Percentiles rank a stretch among this genome's conserved stretches.
Evolutionary conservation across 805 yeast species (phyloP).

Genomic region (Metahyphopichia silvanorum): DNA sequence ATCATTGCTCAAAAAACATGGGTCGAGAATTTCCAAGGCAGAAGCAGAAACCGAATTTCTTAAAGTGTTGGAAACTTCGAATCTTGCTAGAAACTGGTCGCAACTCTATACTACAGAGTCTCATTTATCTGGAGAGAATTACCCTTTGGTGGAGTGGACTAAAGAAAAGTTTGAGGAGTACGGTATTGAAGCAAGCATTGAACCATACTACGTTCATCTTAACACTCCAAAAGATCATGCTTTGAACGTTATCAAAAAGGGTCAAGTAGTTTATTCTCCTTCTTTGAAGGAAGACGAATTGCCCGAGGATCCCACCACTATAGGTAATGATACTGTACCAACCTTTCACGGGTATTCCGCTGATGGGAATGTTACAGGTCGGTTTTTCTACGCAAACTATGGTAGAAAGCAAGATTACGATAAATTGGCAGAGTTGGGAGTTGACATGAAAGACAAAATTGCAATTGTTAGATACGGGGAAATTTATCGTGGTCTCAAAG

Average conservation of each 20-base stretch:
- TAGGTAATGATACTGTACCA: slow-evolving; percentile 36
- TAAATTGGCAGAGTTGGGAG: slow-evolving; percentile 31
- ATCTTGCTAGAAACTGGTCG: slow-evolving; percentile 43
- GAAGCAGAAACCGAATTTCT: neutral
- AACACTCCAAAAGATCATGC: slow-evolving; percentile 49
- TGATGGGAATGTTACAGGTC: slow-evolving; percentile 55
- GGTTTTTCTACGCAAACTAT: slow-evolving; percentile 58
- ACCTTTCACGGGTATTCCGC: slow-evolving; percentile 66
- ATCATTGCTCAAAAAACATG: neutral
- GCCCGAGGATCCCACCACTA: slow-evolving; percentile 37
- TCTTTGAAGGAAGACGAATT: slow-evolving; percentile 48
- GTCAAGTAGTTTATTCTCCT: slow-evolving; percentile 42
- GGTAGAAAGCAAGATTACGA: slow-evolving; percentile 57
- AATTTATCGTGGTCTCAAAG: slow-evolving; percentile 54
- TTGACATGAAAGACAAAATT: slow-evolving; percentile 52
- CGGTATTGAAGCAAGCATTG: slow-evolving; percentile 50
- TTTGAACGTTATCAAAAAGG: slow-evolving; percentile 32
- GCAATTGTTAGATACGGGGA: slow-evolving; percentile 54
- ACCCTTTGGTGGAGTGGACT: slow-evolving; percentile 47
- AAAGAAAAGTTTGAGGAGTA: slow-evolving; percentile 45
- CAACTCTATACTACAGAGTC: slow-evolving; percentile 37
- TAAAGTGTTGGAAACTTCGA: slow-evolving; percentile 8
- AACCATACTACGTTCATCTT: slow-evolving; percentile 56
- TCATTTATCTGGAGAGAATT: slow-evolving; percentile 47
- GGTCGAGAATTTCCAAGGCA: neutral